Percentiles rank a stretch among this genome's conserved stretches.
Conservation (phyloP, 768 basidiomycete species). For the Dacryopinax spathularia region DNA sequence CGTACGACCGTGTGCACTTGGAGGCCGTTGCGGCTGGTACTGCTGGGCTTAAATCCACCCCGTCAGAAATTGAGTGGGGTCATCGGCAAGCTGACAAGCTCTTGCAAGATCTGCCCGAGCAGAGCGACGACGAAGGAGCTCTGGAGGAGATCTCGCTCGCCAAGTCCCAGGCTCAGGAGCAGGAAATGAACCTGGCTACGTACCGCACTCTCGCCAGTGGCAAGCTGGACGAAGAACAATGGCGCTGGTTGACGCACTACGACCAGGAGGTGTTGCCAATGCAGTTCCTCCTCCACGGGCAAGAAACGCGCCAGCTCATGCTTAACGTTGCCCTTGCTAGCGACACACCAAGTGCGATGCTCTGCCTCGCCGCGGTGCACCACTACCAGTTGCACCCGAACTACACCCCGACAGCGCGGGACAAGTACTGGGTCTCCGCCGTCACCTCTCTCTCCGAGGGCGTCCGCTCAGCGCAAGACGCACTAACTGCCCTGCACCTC, state of each 20-base stretch:
- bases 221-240: conserved; percentile 1
- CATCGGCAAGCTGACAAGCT: conserved; percentile 1
- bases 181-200: neutral
- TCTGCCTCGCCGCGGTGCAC: neutral
- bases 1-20: neutral
- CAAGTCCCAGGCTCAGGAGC: neutral
- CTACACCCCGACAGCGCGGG: neutral
- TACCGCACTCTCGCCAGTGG: neutral
- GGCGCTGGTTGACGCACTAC: conserved; percentile 2
- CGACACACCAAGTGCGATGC: neutral
- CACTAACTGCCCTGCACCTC: conserved; percentile 64
- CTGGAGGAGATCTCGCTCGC: neutral
- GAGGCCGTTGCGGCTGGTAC: neutral
- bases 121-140: neutral
- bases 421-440: conserved; percentile 3
- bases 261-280: neutral
- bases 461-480: conserved; percentile 29
- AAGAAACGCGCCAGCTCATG: neutral
- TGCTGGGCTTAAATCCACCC: neutral
- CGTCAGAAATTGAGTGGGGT: neutral
- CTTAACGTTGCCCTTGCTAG: neutral
- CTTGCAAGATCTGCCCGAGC: neutral
- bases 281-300: conserved; percentile 3
- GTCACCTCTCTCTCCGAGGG: neutral
- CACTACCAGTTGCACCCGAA: conserved; percentile 1